These are phyloP conservation scores for Talinum fruticosum DNA, from an alignment of 148 eudicot genomes.

Conservation along the genomic window DNA sequence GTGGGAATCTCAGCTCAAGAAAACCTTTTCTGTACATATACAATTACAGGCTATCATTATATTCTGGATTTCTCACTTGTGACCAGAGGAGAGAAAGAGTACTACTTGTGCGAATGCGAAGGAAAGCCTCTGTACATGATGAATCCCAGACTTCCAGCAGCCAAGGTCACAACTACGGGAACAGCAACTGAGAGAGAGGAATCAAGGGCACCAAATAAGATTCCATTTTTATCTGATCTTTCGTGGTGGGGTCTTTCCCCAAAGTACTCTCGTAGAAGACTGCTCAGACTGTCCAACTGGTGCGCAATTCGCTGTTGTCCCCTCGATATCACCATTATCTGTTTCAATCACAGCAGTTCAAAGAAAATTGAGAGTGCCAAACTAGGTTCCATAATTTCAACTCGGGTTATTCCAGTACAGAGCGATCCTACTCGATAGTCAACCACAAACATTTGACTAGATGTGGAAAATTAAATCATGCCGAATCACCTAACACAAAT, in stretches of 20 bases:
- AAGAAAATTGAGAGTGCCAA: neutral
- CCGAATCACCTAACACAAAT: no score
- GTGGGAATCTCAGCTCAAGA: neutral
- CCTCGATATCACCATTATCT: slow-evolving; percentile 64
- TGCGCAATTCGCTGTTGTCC: slow-evolving; percentile 75
- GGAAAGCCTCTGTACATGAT: slow-evolving; percentile 43
- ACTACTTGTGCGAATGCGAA: slow-evolving; percentile 35
- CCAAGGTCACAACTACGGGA: slow-evolving; percentile 53
- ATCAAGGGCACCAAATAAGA: slow-evolving; percentile 21
- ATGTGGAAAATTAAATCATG: neutral
- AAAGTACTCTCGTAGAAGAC: slow-evolving; percentile 49
- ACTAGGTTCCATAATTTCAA: no score
- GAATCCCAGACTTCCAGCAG: slow-evolving; percentile 60
- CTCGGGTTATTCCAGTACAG: no score
- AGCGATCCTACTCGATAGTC: no score
- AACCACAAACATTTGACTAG: no score
- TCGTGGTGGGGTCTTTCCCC: slow-evolving; percentile 50
- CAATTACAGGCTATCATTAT: neutral
- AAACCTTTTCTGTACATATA: neutral
- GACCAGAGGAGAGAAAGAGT: neutral
- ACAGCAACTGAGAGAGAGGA: slow-evolving; percentile 37
- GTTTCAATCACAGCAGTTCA: neutral
- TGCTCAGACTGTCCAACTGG: slow-evolving; percentile 73
- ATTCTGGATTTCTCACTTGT: neutral
- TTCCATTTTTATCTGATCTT: slow-evolving; percentile 29